A percentile compares a stretch with the other conserved stretches of the same genome.
These are phyloP conservation scores for Sporothrix sp. DNA, from an alignment of 2,329 filamentous ascomycete species.

Conservation along the genomic window DNA sequence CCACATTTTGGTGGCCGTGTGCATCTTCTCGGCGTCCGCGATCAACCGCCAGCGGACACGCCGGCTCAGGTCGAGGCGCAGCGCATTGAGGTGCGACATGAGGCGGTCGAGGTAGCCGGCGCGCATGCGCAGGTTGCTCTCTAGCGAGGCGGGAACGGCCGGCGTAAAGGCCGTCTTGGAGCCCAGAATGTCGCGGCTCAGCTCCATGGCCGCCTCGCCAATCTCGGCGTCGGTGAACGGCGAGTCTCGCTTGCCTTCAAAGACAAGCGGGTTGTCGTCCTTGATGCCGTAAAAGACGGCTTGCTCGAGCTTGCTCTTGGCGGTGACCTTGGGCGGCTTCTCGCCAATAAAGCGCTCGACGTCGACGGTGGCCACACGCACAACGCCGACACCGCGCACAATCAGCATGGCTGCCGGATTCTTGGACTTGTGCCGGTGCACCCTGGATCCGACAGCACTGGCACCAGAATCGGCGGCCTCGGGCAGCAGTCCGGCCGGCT, in stretches of 20 bases:
- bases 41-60: conserved; percentile 68
- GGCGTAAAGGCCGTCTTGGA: conserved; percentile 69
- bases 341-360: conserved; percentile 51
- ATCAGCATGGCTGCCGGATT: conserved; percentile 53
- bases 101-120: conserved; percentile 66
- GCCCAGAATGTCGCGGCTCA: conserved; percentile 73
- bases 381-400: conserved; percentile 51
- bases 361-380: conserved; percentile 50
- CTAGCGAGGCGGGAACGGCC: conserved; percentile 62
- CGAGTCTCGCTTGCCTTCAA: conserved; percentile 57
- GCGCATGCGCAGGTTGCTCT: conserved; percentile 67
- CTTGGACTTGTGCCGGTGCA: conserved; percentile 46
- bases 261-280: conserved; percentile 77
- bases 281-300: conserved; percentile 85
- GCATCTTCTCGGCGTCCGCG: conserved; percentile 85
- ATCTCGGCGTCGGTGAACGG: conserved; percentile 62
- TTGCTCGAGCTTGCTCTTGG: conserved; percentile 85
- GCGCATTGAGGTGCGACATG: conserved; percentile 58
- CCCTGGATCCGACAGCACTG: conserved; percentile 23
- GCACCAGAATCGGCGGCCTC: conserved; percentile 5
- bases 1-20: conserved; percentile 72
- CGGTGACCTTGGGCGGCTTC: conserved; percentile 55
- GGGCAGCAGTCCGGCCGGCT: conserved; percentile 36
- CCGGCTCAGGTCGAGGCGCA: conserved; percentile 56
- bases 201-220: conserved; percentile 61